Conservation (phyloP, 2,329 filamentous ascomycete genomes). For the Diaporthe sp. region DNA sequence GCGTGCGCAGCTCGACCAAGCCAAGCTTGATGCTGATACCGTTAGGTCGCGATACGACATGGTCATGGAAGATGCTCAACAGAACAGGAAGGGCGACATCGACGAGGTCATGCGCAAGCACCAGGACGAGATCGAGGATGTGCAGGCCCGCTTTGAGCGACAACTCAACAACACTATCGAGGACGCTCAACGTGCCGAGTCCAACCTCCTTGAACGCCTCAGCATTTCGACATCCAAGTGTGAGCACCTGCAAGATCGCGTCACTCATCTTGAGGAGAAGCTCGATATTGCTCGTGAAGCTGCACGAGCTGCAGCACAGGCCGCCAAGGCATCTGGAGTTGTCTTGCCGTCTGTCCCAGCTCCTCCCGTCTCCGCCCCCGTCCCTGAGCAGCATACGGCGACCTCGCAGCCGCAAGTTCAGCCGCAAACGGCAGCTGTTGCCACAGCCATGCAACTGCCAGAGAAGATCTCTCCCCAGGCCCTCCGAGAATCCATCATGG, state of each 20-base stretch:
- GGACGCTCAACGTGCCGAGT: conserved; percentile 84
- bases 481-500: conserved; percentile 94
- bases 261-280: conserved; percentile 88
- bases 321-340: conserved; percentile 69
- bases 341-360: conserved; percentile 50
- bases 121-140: conserved; percentile 78
- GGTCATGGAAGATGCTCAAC: conserved; percentile 83
- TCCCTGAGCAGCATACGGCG: conserved; percentile 41
- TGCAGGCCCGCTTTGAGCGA: conserved; percentile 81
- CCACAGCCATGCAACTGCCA: conserved; percentile 67
- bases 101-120: conserved; percentile 68
- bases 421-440: conserved; percentile 52
- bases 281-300: conserved; percentile 91
- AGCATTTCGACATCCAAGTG: conserved; percentile 86
- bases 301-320: conserved; percentile 84
- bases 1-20: conserved; percentile 81
- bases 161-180: conserved; percentile 80
- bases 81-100: conserved; percentile 71
- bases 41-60: conserved; percentile 85
- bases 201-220: conserved; percentile 84
- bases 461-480: conserved; percentile 96
- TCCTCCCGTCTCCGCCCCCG: conserved; percentile 40
- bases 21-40: conserved; percentile 84
- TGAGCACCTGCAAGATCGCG: conserved; percentile 86
- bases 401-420: conserved; percentile 43